Evolutionary conservation across 495 filamentous ascomycete species (phyloP), one percentile per base, ranked within the genome.

Genomic region (Jackrogersella multiformis): DNA sequence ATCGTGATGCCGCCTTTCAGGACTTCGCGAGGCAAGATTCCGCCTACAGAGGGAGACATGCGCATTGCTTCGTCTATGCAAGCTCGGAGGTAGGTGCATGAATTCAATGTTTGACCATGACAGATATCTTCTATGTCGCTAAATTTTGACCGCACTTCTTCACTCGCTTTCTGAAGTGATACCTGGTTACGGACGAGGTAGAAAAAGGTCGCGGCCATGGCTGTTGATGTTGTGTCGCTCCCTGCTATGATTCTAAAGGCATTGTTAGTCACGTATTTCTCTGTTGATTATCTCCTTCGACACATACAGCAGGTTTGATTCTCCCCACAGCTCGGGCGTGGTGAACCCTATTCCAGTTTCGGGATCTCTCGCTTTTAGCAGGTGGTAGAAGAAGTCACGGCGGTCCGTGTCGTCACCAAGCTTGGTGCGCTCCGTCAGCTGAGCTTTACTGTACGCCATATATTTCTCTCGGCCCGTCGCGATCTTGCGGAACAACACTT

Each of bases 51-150:
- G 12, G 90, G 90, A 0, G 85, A 85, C 56, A 93, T 76, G 38
- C 91, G 87, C 81, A 93, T 84, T 5, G 87, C 80, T 65, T 93
- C 91, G 72, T 92, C 89, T 69, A 92, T 87, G 74, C 88, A 86
- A 4, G 83, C 85, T 26, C 82, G 82, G 15, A 84, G 79, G 64
- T 88, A 86, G 68, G 82, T 79, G 61, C 86, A 79, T 0, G 85
- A 83, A 52, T 81, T 80, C 1, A 92, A 80, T 26, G 81, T 82
- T 1, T 77, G 74, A 6, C 78, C 77, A 23, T 80, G 78, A 49
- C 73, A 67, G 61, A 90, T 86, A 10, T 84, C 82, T 46, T 88
- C 86, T 24, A 81, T 76, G 45, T 76, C 73, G 28, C 34, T 5
- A 71, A 89, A 90, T 20, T 64, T 77, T 54, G 41, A 41, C 36